Conservation (phyloP, 2,329 filamentous ascomycete species). For the Bipolaris gigantea region DNA sequence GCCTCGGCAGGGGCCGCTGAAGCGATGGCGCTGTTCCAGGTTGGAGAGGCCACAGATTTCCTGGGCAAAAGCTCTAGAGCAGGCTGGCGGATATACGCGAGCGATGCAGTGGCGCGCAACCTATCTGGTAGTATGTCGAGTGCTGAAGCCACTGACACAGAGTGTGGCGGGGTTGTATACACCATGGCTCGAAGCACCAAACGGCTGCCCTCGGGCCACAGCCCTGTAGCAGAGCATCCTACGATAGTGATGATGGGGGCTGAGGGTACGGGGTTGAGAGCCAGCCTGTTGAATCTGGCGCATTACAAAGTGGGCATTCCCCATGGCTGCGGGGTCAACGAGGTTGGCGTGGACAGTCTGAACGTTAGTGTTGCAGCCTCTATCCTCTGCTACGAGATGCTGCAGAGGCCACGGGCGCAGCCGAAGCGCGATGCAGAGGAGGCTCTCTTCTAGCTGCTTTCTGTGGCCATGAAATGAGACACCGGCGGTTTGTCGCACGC, state of each 20-base stretch:
- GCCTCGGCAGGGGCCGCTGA: conserved; percentile 88
- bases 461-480: background rate
- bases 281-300: conserved; percentile 55
- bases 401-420: conserved; percentile 48
- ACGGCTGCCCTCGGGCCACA: conserved; percentile 25
- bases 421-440: conserved; percentile 16
- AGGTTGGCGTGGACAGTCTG: conserved; percentile 76
- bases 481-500: no score
- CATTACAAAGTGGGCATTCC: conserved; percentile 67
- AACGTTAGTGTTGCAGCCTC: conserved; percentile 91
- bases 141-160: conserved; percentile 5
- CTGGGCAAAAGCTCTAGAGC: conserved; percentile 66
- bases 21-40: conserved; percentile 70
- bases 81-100: conserved; percentile 84
- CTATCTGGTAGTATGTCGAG: background rate
- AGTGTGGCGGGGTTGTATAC: conserved; percentile 36
- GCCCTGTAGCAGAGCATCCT: conserved; percentile 53
- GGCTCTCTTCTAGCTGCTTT: conserved; percentile 26
- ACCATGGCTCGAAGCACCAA: conserved; percentile 25
- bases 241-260: conserved; percentile 71
- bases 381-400: conserved; percentile 71
- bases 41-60: conserved; percentile 70
- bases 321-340: conserved; percentile 50
- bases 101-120: conserved; percentile 49
- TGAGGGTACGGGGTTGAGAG: conserved; percentile 35